A percentile compares a stretch with the other conserved stretches of the same genome.
These are phyloP conservation scores for Athelia psychrophila DNA, from an alignment of 1,284 basidiomycete genomes.

Conservation along the genomic window DNA sequence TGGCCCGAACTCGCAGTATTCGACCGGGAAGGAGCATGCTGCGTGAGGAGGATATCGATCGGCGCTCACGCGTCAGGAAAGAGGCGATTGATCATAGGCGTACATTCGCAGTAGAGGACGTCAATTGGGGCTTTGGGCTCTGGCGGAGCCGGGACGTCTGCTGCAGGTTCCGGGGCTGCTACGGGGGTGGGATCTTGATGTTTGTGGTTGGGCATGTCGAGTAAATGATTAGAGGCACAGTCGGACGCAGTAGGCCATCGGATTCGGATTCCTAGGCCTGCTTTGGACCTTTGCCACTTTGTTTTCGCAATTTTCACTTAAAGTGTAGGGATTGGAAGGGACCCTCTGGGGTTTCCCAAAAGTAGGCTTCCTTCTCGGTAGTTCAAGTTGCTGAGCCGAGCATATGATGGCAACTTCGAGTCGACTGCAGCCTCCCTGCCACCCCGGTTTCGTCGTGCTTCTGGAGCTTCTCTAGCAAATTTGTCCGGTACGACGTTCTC, in stretches of 20 bases:
- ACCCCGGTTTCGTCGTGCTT: too few species aligned
- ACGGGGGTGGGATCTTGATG: slow-evolving; percentile 10
- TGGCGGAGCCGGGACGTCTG: slow-evolving; percentile 27
- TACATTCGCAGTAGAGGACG: slow-evolving; percentile 66
- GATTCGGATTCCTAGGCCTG: too few species aligned
- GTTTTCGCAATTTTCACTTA: too few species aligned
- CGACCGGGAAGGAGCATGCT: slow-evolving; percentile 88
- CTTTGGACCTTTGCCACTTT: too few species aligned
- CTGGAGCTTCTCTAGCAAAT: too few species aligned
- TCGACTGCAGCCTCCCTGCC: too few species aligned
- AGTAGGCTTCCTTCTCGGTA: too few species aligned
- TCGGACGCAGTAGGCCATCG: too few species aligned
- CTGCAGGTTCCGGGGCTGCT: slow-evolving; percentile 13
- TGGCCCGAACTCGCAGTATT: slow-evolving; percentile 95
- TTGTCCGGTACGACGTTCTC: slow-evolving; percentile 89
- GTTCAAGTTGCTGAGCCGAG: too few species aligned
- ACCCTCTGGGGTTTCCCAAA: too few species aligned
- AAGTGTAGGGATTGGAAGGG: too few species aligned
- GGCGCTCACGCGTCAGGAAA: slow-evolving; percentile 11
- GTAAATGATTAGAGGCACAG: background rate
- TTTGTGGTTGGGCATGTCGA: background rate
- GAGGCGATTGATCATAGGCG: slow-evolving; percentile 8
- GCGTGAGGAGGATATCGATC: slow-evolving; percentile 9
- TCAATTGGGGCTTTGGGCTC: slow-evolving; percentile 48
- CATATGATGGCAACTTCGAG: too few species aligned